Evolutionary conservation across 192 early-diverging fungal species (phyloP), one percentile per base, ranked within the genome.

Genomic region (Powellomyces hirtus): DNA sequence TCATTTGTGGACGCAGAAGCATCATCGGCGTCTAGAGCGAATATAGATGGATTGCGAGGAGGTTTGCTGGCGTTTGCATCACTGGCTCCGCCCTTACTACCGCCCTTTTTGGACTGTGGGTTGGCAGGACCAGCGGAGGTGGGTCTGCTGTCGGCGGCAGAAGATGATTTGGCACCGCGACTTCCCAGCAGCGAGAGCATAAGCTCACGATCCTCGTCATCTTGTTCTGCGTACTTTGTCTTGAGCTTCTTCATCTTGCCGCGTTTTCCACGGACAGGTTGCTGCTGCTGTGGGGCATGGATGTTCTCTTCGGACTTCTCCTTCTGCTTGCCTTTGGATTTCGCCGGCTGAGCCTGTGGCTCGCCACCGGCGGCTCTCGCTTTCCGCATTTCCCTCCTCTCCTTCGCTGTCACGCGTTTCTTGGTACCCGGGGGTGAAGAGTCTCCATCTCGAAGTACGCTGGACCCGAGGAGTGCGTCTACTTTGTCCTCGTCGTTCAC

Each of bases 211-310:
- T 98, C 96, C 50, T 96, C 94, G 35, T 98, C 95, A 61, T 96
- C 94, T 75, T 94, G 91, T 73, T 98, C 95, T 3, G 82, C 90
- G 75, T 98, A 98, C 75, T 95, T 97, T 34, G 87, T 88, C 75
- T 96, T 95, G 26, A 92, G 84, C 78, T 97, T 97, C 82, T 91
- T 92, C 33, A 87, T 66, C 77, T 97, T 97, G 37, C 88, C 86
- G 59, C 87, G 89, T 68, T 95, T 92, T 26, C 96, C 96, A 42
- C 96, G 92, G 13, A 85, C 75, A 34, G 70, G 49, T 40, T 45
- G 71, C 37, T 80, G 77, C 60, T 64, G 57, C 27, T 57, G 71
- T 40, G 58, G 58, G 59, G 62, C 53, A 60, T 75, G n/a, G n/a
- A 24, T 24, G 26, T 30, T 56, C 33, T 56, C 20, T 18, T 6